phyloP scores from a whole-genome alignment of 2,329 filamentous ascomycete genomes.

The Fusarium sp. region DNA sequence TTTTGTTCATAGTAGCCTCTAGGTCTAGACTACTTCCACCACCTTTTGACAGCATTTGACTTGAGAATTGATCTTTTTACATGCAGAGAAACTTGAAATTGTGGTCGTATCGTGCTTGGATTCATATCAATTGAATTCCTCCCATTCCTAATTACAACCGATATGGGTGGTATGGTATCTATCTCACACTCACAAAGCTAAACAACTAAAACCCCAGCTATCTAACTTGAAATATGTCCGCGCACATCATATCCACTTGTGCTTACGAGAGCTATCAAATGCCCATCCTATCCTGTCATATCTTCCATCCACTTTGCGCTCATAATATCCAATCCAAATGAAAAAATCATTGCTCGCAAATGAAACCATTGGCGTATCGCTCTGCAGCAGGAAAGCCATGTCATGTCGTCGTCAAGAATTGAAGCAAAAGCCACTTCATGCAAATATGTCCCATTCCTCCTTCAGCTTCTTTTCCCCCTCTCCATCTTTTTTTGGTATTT shows the following conservation, averaged over 20 bases:
- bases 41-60: not conserved
- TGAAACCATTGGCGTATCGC: conserved; percentile 46
- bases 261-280: conserved; percentile 20
- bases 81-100: not conserved
- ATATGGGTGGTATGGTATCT: conserved; percentile 42
- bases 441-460: conserved; percentile 32
- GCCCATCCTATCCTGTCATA: not conserved
- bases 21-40: not conserved
- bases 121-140: conserved; percentile 27
- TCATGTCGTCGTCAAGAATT: conserved; percentile 51
- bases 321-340: conserved; percentile 40
- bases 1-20: too few species aligned
- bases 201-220: conserved; percentile 36
- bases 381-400: conserved; percentile 47
- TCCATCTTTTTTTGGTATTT: conserved; percentile 29
- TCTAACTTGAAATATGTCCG: conserved; percentile 38
- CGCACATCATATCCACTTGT: conserved; percentile 13
- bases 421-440: conserved; percentile 40
- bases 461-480: conserved; percentile 8
- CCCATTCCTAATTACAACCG: conserved; percentile 34
- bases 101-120: conserved; percentile 3
- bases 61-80: not conserved
- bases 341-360: conserved; percentile 24
- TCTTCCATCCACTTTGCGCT: conserved; percentile 9
- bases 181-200: conserved; percentile 45